phyloP scores from a whole-genome alignment of 78 protist genomes.

The Cavenderia fasciculata region DNA sequence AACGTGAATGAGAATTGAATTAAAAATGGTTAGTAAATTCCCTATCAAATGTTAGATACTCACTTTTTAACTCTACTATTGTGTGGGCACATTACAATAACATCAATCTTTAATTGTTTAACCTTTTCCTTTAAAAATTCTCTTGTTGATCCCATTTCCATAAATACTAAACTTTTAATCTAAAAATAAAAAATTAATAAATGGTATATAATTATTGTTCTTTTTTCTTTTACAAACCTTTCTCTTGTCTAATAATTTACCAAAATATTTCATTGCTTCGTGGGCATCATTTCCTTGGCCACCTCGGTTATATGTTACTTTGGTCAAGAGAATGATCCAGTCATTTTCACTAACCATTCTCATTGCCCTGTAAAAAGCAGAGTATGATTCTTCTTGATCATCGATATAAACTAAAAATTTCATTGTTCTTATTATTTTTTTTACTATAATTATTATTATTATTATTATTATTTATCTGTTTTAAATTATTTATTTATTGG shows the following conservation, averaged over 20 bases:
- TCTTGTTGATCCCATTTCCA: constrained; percentile 46
- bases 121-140: constrained; percentile 19
- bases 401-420: constrained; percentile 37
- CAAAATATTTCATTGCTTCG: constrained; percentile 37
- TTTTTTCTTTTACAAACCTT: background rate
- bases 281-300: constrained; percentile 21
- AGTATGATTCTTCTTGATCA: constrained; percentile 30
- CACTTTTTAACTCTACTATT: constrained; percentile 35
- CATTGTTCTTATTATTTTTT: constrained; percentile 6
- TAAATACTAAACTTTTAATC: constrained; percentile 40
- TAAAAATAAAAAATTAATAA: background rate
- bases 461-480: no score
- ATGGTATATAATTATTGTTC: background rate
- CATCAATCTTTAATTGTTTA: constrained; percentile 38
- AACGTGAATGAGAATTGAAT: no score
- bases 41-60: no score
- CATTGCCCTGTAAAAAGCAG: constrained; percentile 41
- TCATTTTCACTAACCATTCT: constrained; percentile 27
- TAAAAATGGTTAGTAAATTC: no score
- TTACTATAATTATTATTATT: no score
- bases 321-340: constrained; percentile 41
- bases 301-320: constrained; percentile 22
- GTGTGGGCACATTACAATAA: constrained; percentile 24
- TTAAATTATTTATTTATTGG: no score
- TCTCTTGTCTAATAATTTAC: constrained; percentile 46